Conservation (phyloP, 306 rosid genomes). For the Quercus wislizeni region DNA sequence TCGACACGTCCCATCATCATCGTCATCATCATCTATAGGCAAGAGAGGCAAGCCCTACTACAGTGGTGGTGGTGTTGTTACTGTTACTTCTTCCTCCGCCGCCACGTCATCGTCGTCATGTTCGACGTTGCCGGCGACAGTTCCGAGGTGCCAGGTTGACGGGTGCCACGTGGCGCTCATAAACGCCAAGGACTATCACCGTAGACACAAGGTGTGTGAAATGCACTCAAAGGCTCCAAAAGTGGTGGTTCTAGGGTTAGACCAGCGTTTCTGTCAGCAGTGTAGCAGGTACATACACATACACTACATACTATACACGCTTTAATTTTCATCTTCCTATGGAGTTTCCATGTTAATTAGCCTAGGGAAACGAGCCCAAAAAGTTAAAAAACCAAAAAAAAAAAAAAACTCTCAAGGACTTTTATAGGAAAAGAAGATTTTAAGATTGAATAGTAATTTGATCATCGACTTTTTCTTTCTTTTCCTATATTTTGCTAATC, state of each 20-base stretch:
- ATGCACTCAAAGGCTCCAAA: constrained; percentile 92
- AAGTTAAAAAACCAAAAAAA: too few relatives aligned
- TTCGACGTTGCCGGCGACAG: constrained; percentile 20
- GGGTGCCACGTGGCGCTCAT: constrained; percentile 81
- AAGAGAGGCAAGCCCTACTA: constrained; percentile 45
- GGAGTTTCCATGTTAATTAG: not conserved
- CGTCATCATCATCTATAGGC: constrained; percentile 19
- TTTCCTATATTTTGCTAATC: too few relatives aligned
- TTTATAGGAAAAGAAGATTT: too few relatives aligned
- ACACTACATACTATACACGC: too few relatives aligned
- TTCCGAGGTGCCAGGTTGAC: constrained; percentile 87
- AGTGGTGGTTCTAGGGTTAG: constrained; percentile 71
- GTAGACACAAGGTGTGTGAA: constrained; percentile 94
- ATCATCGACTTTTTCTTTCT: too few relatives aligned
- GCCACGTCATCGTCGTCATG: not conserved
- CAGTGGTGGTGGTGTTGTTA: constrained; percentile 2
- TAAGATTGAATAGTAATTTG: too few relatives aligned
- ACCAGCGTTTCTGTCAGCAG: constrained; percentile 97
- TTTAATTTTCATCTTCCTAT: not conserved
- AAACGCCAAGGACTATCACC: constrained; percentile 86
- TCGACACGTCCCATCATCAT: constrained; percentile 1
- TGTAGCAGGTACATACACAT: constrained; percentile 69
- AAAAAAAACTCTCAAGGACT: too few relatives aligned
- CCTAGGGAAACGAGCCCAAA: too few relatives aligned
- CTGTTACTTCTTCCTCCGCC: not conserved